Conservation (phyloP, 176 grass and related monocot genomes). For the Ensete ventricosum region DNA sequence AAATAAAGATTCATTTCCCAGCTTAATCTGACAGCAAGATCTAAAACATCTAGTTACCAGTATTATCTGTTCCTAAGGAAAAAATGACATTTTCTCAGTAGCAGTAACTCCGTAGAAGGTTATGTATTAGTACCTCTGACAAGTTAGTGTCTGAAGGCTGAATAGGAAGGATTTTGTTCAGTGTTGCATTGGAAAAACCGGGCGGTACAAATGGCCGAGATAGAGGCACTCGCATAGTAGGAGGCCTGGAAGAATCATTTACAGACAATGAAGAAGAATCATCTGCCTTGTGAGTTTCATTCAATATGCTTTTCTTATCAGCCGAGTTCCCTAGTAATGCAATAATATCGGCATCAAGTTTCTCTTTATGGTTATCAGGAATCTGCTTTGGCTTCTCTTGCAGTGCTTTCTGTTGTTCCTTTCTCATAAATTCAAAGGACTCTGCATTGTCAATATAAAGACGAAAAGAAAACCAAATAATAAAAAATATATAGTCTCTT, state of each 20-base stretch:
- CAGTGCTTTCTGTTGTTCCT: conserved; percentile 75
- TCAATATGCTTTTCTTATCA: conserved; percentile 26
- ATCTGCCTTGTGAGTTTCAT: not conserved
- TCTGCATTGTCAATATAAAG: conserved; percentile 34
- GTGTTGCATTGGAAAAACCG: conserved; percentile 31
- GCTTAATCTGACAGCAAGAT: no score
- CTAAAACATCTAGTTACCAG: no score
- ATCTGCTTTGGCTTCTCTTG: conserved; percentile 52
- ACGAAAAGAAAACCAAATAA: conserved; percentile 13
- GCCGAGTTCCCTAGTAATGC: conserved; percentile 43
- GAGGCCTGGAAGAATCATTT: conserved; percentile 32
- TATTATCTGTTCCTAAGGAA: not conserved
- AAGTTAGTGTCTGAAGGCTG: conserved; percentile 24
- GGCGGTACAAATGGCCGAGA: conserved; percentile 38
- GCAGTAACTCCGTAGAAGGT: not conserved
- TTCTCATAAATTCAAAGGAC: conserved; percentile 95
- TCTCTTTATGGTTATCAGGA: conserved; percentile 28
- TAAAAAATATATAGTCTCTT: no score
- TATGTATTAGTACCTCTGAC: conserved; percentile 29
- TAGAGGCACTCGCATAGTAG: conserved; percentile 25
- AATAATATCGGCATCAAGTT: conserved; percentile 42
- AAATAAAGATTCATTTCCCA: no score
- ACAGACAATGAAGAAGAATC: conserved; percentile 29
- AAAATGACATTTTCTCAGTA: not conserved
- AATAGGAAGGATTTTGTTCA: conserved; percentile 25